Base-by-base conservation (phyloP, 768 basidiomycete species). In the Cantharellus anzutake region DNA sequence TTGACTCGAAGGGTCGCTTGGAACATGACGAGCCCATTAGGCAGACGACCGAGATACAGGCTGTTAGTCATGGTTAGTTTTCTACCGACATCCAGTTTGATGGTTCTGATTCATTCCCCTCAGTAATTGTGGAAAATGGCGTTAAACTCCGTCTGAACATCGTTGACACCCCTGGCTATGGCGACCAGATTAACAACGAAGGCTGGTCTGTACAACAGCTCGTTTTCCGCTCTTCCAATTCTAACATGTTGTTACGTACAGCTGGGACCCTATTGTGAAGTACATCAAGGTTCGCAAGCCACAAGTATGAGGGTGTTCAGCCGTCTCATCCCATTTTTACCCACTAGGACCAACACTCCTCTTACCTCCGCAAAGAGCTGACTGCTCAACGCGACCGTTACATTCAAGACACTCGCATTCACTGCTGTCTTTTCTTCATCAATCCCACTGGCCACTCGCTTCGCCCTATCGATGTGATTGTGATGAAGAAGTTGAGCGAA, bases 251-350 rank as follows among this genome's bases (percentile, higher is more conserved):
- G 20, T 29, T n/a, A 39, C 29, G 11, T 39, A n/a, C 62, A 93
- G 89, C 77, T 99, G 94, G 94, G 94, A 99, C 68, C 88, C 94
- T 50, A 98, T 99, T 67, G 79, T 98, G 70, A 97, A 96, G 72
- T 96, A 99, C 72, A 97, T 97, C 77, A 91, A 93, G 75, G 66
- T 64, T 34, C 29, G 34, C 5, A 14, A 20, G 7, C 39, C 41
- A n/a, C 11, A 40, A 29, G 14, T 62, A 29, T 16, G 29, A 35
- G 5, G 41, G 34, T 7, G 4, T 55, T n/a, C 40, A 16, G 7
- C 41, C 11, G 20, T 20, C 7, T 37, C 37, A 7, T 42, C 14
- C 40, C 2, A 11, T 20, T 51, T n/a, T 40, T 56, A 56, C 3
- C 11, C 59, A n/a, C 42, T 58, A 74, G 67, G 94, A 98, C 77